A percentile compares a stretch with the other conserved stretches of the same genome.
phyloP scores from a whole-genome alignment of 176 grass and related monocot species.

The Alloteropsis semialata region DNA sequence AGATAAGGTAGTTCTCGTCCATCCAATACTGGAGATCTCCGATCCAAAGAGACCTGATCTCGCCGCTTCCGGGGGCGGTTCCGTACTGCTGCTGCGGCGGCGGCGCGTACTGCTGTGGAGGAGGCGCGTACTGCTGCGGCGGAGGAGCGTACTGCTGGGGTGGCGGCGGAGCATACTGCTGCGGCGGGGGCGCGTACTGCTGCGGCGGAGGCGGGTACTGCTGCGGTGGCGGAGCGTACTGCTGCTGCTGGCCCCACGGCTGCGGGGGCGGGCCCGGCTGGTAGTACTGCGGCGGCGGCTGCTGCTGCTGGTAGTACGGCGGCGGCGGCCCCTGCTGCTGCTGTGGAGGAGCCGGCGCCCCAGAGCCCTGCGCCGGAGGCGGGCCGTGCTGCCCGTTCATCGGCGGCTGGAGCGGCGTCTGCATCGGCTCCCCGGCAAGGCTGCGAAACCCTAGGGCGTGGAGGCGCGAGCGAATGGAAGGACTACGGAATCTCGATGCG shows the following conservation, averaged over 20 bases:
- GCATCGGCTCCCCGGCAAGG: constrained; percentile 32
- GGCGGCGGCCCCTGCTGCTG: not conserved
- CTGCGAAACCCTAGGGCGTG: constrained; percentile 58
- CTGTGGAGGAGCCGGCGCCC: not conserved
- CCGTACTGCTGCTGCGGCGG: constrained; percentile 43
- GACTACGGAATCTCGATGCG: constrained; percentile 28
- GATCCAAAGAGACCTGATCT: constrained; percentile 84
- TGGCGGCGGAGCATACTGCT: constrained; percentile 31
- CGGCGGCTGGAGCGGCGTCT: constrained; percentile 20
- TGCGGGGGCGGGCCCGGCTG: not conserved
- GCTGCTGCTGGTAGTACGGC: constrained; percentile 24
- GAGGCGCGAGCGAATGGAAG: not conserved
- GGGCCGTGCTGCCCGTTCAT: constrained; percentile 30
- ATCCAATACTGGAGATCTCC: constrained; percentile 95
- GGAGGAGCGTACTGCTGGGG: constrained; percentile 34
- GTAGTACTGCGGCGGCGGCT: constrained; percentile 11
- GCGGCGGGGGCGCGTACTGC: constrained; percentile 32
- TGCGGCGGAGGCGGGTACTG: constrained; percentile 11
- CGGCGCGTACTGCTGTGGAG: constrained; percentile 41
- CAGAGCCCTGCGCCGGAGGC: not conserved
- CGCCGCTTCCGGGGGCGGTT: constrained; percentile 25
- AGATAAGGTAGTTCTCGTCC: constrained; percentile 67
- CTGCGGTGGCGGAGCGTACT: constrained; percentile 17
- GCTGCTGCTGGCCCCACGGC: constrained; percentile 18
- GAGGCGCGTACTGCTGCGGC: constrained; percentile 26